Percentiles rank a stretch among this genome's conserved stretches.
phyloP scores from a whole-genome alignment of 129 eudicot species.

The Pseudognaphalium luteoalbum region DNA sequence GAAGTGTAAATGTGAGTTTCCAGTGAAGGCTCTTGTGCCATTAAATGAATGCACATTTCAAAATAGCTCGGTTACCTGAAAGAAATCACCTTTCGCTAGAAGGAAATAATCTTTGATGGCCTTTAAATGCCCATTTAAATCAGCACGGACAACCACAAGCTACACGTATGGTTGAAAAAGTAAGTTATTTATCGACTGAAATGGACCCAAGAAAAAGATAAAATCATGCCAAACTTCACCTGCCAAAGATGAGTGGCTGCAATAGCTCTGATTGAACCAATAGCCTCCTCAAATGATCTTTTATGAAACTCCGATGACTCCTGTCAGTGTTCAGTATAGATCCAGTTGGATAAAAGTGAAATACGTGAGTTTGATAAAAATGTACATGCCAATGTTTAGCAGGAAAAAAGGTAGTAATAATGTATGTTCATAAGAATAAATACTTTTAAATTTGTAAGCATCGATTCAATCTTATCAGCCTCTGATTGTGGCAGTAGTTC shows the following conservation, averaged over 20 bases:
- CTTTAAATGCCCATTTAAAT: conserved; percentile 83
- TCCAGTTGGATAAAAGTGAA: not conserved
- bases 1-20: not conserved
- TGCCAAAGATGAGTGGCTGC: conserved; percentile 99
- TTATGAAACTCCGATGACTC: conserved; percentile 91
- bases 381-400: conserved; percentile 1
- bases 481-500: conserved; percentile 88
- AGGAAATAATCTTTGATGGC: conserved; percentile 96
- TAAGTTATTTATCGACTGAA: not conserved
- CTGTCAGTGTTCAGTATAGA: conserved; percentile 34
- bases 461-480: conserved; percentile 81
- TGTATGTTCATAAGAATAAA: not conserved
- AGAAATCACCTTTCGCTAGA: conserved; percentile 94
- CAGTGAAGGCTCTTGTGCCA: conserved; percentile 2
- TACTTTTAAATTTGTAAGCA: conserved; percentile 86
- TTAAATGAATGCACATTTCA: not conserved
- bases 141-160: conserved; percentile 97
- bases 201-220: conserved; percentile 10
- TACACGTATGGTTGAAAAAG: conserved; percentile 36
- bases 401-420: conserved; percentile 19
- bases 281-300: conserved; percentile 79
- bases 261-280: conserved; percentile 73
- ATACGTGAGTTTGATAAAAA: conserved; percentile 2
- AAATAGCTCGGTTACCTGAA: conserved; percentile 58
- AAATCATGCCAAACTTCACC: conserved; percentile 42